Base-by-base conservation (phyloP, 352 stramenopile species). In the Phytophthora litchii region DNA sequence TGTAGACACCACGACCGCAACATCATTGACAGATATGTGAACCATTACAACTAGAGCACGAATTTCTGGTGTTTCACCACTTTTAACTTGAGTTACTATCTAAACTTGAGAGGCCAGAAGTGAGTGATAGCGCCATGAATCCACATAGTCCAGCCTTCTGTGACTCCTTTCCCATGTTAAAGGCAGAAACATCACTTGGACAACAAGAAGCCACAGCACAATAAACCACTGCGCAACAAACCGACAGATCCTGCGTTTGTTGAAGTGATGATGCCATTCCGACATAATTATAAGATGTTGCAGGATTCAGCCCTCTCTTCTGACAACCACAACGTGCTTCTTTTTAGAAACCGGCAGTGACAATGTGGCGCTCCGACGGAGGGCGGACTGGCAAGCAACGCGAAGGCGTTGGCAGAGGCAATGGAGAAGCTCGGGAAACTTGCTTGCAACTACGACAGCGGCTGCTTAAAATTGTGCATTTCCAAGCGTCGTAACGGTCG, bases 291-390 rank as follows among this genome's bases (percentile, higher is more conserved):
- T 16, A 16, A 19, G 16, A 31, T 43, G 8, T 34, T 9, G 5
- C 3, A 53, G 46, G 45, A 21, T 32, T 20, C 17, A 13, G 12
- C 16, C 20, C 13, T 31, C 49, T 47, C 16, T 49, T 48, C 31
- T 27, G 32, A 19, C 52, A 60, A 60, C 36, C 53, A 37, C 37
- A 41, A 58, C 17, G 38, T 48, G 38, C 42, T 60, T 52, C 42
- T 66, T 60, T 66, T 45, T 55, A 49, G 57, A 66, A 66, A 53
- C 56, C 16, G 29, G 29, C 55, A 57, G 21, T 31, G 38, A 59
- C 27, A 52, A 32, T 46, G 32, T 48, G 20, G 48, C 38, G 55
- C 20, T 49, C 31, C 13, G 53, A 55, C 36, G 54, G 29, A 17
- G 50, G 50, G 50, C 31, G 50, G 50, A 58, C 50, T 56, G 17